Conservation (phyloP, 1,284 basidiomycete genomes). For the Vanrija sp. region DNA sequence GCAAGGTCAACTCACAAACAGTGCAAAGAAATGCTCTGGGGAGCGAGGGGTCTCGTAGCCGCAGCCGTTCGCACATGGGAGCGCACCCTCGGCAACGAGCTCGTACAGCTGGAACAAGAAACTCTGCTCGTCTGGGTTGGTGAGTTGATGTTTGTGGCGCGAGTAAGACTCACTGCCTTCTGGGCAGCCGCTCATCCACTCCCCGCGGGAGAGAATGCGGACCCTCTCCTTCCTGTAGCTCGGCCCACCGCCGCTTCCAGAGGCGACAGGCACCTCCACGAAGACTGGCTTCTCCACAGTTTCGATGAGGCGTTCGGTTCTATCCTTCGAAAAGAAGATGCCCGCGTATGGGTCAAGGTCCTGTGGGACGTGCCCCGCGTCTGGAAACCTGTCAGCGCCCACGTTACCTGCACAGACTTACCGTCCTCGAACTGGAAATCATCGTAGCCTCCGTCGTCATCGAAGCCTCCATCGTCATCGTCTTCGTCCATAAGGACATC, state of each 20-base stretch:
- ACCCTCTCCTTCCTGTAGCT: constrained; percentile 41
- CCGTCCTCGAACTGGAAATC: constrained; percentile 38
- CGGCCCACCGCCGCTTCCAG: constrained; percentile 44
- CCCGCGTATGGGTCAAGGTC: constrained; percentile 76
- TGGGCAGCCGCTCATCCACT: constrained; percentile 94
- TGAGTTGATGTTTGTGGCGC: neutral
- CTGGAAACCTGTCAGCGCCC: neutral
- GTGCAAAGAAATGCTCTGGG: constrained; percentile 72
- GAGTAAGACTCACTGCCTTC: constrained; percentile 56
- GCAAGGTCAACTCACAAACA: constrained; percentile 60
- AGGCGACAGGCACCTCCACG: constrained; percentile 1
- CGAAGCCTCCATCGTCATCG: constrained; percentile 12
- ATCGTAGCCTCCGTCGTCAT: constrained; percentile 47
- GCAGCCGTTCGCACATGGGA: constrained; percentile 69
- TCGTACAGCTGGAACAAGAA: constrained; percentile 79
- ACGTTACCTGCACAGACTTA: constrained; percentile 3
- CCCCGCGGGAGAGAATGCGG: constrained; percentile 74
- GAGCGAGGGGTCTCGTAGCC: constrained; percentile 58
- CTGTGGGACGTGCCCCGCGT: constrained; percentile 38
- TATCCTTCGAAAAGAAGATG: constrained; percentile 86
- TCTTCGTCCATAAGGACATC: constrained; percentile 11
- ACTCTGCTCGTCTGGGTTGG: constrained; percentile 64
- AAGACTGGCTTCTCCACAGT: constrained; percentile 57
- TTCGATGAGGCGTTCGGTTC: constrained; percentile 78
- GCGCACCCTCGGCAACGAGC: constrained; percentile 60